Percentiles rank a stretch among this genome's conserved stretches.
Conservation (phyloP, 495 filamentous ascomycete species). For the Aspergillus ellipticus region DNA sequence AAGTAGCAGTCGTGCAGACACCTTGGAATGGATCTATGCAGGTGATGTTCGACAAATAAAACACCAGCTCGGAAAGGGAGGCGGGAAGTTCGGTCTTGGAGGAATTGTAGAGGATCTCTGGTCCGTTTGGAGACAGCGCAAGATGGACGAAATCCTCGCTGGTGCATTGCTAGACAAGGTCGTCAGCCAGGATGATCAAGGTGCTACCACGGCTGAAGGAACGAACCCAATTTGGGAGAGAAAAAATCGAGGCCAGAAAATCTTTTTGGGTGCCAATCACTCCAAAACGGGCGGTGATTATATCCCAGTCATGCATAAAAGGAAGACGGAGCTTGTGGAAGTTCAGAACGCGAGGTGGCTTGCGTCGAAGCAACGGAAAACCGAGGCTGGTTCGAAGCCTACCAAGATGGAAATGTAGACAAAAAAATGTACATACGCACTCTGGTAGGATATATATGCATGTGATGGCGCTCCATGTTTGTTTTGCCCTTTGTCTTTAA, state of each 20-base stretch:
- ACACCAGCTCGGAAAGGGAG: slow-evolving; percentile 29
- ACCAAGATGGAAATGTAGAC: slow-evolving; percentile 16
- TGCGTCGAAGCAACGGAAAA: slow-evolving; percentile 59
- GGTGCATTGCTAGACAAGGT: slow-evolving; percentile 62
- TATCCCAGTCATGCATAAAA: slow-evolving; percentile 63
- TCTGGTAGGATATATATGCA: slow-evolving; percentile 7
- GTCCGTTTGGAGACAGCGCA: slow-evolving; percentile 73
- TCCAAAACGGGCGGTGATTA: slow-evolving; percentile 63
- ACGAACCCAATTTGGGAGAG: slow-evolving; percentile 20
- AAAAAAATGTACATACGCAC: slow-evolving; percentile 22
- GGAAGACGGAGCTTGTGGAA: slow-evolving; percentile 58
- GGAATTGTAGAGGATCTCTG: slow-evolving; percentile 74
- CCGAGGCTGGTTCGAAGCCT: slow-evolving; percentile 12
- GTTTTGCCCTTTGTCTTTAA: background rate
- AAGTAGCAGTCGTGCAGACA: slow-evolving; percentile 50
- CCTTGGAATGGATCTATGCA: slow-evolving; percentile 75
- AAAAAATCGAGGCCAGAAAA: slow-evolving; percentile 48
- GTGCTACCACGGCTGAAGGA: slow-evolving; percentile 21
- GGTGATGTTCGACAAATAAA: slow-evolving; percentile 49
- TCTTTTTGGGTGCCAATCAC: slow-evolving; percentile 68
- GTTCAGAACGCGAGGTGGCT: slow-evolving; percentile 77
- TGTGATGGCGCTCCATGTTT: background rate
- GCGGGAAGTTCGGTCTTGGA: slow-evolving; percentile 56
- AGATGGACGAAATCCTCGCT: slow-evolving; percentile 84
- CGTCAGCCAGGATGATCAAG: slow-evolving; percentile 46